These are phyloP conservation scores for Thelonectria rubi DNA, from an alignment of 2,329 filamentous ascomycete genomes.

Conservation along the genomic window DNA sequence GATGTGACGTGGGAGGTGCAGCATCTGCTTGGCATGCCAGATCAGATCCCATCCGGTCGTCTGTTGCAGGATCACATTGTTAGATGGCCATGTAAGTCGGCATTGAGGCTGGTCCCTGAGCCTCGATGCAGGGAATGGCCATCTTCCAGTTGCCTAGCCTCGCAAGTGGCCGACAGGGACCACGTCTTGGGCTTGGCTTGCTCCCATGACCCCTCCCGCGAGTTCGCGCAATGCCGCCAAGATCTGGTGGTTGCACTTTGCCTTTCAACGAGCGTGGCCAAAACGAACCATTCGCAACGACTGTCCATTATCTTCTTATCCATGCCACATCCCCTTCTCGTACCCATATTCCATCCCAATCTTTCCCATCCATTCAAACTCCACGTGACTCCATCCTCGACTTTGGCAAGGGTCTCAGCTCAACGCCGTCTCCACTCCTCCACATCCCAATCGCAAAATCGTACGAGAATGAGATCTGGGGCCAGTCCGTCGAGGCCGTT, in stretches of 20 bases:
- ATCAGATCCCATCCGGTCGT: background rate
- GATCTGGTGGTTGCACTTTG: constrained; percentile 5
- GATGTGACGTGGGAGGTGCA: constrained; percentile 2
- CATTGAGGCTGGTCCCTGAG: constrained; percentile 12
- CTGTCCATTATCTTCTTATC: background rate
- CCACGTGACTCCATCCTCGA: constrained; percentile 11
- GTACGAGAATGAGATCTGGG: constrained; percentile 20
- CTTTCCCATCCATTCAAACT: constrained; percentile 6
- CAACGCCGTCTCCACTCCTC: constrained; percentile 15
- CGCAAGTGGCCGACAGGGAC: constrained; percentile 12
- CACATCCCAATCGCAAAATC: constrained; percentile 10
- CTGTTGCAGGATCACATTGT: constrained; percentile 1
- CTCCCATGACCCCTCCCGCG: constrained; percentile 12
- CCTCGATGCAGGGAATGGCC: constrained; percentile 19
- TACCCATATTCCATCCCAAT: background rate
- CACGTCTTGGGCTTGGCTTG: constrained; percentile 7
- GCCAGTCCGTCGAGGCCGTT: background rate
- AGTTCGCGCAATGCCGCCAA: background rate
- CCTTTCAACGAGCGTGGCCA: background rate
- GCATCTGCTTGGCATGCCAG: background rate
- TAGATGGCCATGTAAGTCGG: constrained; percentile 9
- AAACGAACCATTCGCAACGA: background rate
- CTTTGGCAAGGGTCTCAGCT: constrained; percentile 16
- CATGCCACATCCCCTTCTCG: background rate
- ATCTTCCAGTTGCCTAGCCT: constrained; percentile 1